These are phyloP conservation scores for Areca catechu DNA, from an alignment of 176 grass and related monocot genomes.

Conservation along the genomic window DNA sequence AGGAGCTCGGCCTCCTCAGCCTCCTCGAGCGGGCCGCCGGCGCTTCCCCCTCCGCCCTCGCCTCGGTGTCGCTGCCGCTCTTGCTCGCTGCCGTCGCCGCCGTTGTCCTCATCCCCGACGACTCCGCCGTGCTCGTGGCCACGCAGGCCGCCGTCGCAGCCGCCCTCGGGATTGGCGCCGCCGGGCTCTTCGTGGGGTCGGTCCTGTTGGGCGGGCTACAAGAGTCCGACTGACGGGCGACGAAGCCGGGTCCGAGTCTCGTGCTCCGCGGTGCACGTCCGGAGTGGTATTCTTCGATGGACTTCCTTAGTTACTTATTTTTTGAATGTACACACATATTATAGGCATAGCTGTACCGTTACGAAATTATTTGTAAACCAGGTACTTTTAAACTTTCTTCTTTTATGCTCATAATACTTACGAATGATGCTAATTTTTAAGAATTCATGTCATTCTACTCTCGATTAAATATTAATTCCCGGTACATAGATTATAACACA, in stretches of 20 bases:
- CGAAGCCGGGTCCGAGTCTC: not conserved
- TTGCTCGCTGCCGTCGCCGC: conserved; percentile 56
- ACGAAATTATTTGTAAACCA: no score
- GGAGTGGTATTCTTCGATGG: no score
- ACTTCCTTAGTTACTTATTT: no score
- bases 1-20: conserved; percentile 86
- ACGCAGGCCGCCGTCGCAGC: conserved; percentile 43
- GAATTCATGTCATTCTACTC: no score
- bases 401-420: no score
- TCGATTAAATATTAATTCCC: no score
- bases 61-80: conserved; percentile 77
- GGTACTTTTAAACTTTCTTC: no score
- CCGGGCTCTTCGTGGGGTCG: conserved; percentile 63
- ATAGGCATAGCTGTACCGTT: no score
- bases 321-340: no score
- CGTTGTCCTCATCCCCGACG: conserved; percentile 74
- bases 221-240: conserved; percentile 39
- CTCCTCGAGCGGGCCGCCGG: conserved; percentile 60
- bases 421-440: no score
- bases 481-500: no score
- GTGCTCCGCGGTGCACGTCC: no score
- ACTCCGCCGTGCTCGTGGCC: conserved; percentile 57
- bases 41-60: conserved; percentile 57
- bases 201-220: conserved; percentile 79
- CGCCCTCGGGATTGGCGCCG: conserved; percentile 33